These are phyloP conservation scores for Musa schizocarpa DNA, from an alignment of 176 grass and related monocot genomes.

Conservation along the genomic window DNA sequence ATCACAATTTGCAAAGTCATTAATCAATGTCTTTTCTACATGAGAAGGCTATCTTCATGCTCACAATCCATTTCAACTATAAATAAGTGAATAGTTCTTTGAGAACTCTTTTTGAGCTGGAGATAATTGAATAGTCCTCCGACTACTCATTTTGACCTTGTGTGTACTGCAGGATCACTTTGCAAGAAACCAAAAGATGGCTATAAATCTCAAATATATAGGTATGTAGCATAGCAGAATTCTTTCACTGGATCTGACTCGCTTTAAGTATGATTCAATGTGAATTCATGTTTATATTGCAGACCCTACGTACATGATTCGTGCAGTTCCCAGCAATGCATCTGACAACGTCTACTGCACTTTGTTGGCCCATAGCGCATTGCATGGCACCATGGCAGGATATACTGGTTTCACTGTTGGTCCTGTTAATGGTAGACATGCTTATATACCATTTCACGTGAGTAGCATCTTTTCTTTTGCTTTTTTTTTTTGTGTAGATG, in stretches of 20 bases:
- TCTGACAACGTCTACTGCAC: conserved; percentile 95
- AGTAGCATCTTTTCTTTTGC: conserved; percentile 16
- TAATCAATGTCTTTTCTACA: no score
- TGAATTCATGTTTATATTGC: not conserved
- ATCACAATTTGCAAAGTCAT: no score
- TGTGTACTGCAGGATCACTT: conserved; percentile 56
- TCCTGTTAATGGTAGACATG: conserved; percentile 68
- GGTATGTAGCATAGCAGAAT: not conserved
- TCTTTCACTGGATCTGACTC: not conserved
- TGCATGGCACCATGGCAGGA: conserved; percentile 88
- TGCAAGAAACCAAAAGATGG: conserved; percentile 52
- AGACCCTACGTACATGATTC: conserved; percentile 87
- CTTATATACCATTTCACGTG: conserved; percentile 97
- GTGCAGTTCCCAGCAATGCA: conserved; percentile 69
- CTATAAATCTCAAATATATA: conserved; percentile 91
- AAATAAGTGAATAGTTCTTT: not conserved
- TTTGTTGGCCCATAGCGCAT: conserved; percentile 66
- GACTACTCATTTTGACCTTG: not conserved
- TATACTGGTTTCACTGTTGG: conserved; percentile 89
- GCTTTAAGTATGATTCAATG: not conserved
- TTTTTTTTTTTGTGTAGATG: not conserved
- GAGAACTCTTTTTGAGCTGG: conserved; percentile 15
- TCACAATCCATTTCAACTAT: no score
- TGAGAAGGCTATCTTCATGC: no score
- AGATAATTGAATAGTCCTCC: not conserved